These are phyloP conservation scores for Periconia sp. DNA, from an alignment of 2,329 filamentous ascomycete genomes.

Conservation along the genomic window DNA sequence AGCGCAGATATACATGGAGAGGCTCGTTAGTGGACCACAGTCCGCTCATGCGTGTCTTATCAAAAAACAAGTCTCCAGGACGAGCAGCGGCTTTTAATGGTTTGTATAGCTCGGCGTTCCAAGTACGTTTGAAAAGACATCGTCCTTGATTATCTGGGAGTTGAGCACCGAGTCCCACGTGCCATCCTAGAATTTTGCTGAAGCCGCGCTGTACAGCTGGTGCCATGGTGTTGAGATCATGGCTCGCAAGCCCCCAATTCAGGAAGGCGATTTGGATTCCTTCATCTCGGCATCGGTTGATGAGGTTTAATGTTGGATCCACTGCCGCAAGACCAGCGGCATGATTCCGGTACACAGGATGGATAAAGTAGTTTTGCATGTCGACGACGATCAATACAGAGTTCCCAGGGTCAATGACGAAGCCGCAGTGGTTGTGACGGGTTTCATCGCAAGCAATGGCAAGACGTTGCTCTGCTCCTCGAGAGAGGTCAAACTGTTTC, in stretches of 20 bases:
- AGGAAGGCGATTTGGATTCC: conserved; percentile 46
- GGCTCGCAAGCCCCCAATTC: conserved; percentile 46
- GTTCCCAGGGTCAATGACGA: conserved; percentile 44
- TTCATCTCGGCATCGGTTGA: conserved; percentile 44
- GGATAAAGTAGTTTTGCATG: conserved; percentile 50
- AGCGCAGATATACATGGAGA: conserved; percentile 44
- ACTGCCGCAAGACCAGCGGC: conserved; percentile 34
- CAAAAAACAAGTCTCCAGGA: conserved; percentile 46
- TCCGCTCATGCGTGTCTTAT: conserved; percentile 48
- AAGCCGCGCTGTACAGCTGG: conserved; percentile 47
- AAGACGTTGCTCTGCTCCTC: conserved; percentile 40
- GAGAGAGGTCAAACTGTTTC: conserved; percentile 46
- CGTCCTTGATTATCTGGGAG: conserved; percentile 43
- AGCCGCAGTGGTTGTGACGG: conserved; percentile 44
- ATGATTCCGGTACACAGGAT: conserved; percentile 33
- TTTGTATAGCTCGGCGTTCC: conserved; percentile 47
- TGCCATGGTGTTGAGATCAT: conserved; percentile 42
- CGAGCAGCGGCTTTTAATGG: conserved; percentile 41
- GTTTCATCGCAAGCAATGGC: conserved; percentile 45
- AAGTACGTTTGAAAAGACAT: conserved; percentile 46
- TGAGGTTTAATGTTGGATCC: conserved; percentile 41
- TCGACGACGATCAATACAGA: conserved; percentile 46
- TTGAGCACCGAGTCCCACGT: conserved; percentile 43
- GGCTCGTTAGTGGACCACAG: conserved; percentile 45
- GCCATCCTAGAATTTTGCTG: conserved; percentile 46